Conservation (phyloP, 331 rosid species). For the Pyracantha coccinea region DNA sequence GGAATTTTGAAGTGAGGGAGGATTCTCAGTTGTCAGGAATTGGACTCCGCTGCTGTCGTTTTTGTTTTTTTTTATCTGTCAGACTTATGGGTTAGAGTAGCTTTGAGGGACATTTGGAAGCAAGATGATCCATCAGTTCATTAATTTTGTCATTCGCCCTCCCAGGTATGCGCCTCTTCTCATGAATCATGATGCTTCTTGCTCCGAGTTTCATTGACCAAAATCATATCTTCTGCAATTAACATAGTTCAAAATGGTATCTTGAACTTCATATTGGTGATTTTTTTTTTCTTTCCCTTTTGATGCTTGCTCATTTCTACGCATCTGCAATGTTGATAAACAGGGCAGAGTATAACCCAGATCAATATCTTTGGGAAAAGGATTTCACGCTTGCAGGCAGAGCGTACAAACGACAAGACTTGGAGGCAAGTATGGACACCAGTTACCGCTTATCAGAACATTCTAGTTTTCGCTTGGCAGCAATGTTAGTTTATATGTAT, state of each 20-base stretch:
- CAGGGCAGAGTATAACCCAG: constrained; percentile 97
- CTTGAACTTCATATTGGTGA: neutral
- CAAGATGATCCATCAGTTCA: constrained; percentile 94
- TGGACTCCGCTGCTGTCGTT: neutral
- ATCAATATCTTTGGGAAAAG: constrained; percentile 95
- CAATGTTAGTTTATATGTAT: constrained; percentile 20
- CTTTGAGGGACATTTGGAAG: constrained; percentile 29
- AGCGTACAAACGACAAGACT: constrained; percentile 82
- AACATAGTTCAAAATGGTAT: neutral
- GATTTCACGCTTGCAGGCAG: constrained; percentile 88
- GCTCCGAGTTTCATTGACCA: neutral
- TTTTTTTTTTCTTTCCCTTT: neutral
- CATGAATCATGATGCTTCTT: neutral
- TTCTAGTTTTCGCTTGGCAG: constrained; percentile 14
- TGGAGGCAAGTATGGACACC: constrained; percentile 94
- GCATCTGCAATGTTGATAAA: constrained; percentile 13
- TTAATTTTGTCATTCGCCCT: constrained; percentile 95
- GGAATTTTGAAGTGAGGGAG: neutral
- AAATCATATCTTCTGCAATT: neutral
- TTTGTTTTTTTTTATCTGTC: neutral
- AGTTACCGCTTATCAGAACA: constrained; percentile 25
- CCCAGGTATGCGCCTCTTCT: constrained; percentile 60
- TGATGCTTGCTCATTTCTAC: neutral
- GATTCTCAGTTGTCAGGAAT: constrained; percentile 14
- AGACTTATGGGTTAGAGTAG: constrained; percentile 36